phyloP scores from a whole-genome alignment of 352 stramenopile species.

The Phytophthora chlamydospora region DNA sequence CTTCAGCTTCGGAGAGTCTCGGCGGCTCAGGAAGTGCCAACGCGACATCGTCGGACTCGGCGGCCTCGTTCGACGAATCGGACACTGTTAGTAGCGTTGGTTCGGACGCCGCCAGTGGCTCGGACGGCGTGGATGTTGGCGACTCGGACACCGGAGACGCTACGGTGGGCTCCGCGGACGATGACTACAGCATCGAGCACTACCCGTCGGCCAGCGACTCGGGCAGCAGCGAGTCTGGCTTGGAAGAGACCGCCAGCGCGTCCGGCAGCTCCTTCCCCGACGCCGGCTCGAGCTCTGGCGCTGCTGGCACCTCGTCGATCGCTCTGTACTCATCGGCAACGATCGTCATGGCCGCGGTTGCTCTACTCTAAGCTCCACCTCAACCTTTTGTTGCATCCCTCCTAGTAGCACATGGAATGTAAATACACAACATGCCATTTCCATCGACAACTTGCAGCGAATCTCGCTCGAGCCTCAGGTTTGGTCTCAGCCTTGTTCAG shows the following conservation, averaged over 20 bases:
- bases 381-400: conserved; percentile 8
- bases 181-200: conserved; percentile 21
- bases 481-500: too few relatives aligned
- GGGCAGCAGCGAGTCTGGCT: conserved; percentile 6
- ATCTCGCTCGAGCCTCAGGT: too few relatives aligned
- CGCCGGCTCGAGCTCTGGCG: conserved; percentile 21
- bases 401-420: conserved; percentile 2
- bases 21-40: conserved; percentile 8
- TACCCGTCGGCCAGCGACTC: conserved; percentile 11
- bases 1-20: conserved; percentile 9
- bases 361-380: conserved; percentile 23
- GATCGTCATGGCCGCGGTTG: conserved; percentile 15
- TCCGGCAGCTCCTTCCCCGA: conserved; percentile 3
- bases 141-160: conserved; percentile 10
- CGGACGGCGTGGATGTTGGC: conserved; percentile 2
- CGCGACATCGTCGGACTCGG: neutral
- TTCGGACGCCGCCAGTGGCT: conserved; percentile 4
- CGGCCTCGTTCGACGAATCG: neutral
- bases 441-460: too few relatives aligned
- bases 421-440: conserved; percentile 12
- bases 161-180: conserved; percentile 5
- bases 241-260: conserved; percentile 7
- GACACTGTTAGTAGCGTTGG: neutral
- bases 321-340: conserved; percentile 24
- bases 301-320: conserved; percentile 10